Base-by-base conservation (phyloP, 139 green algal species). In the Penium margaritaceum region DNA sequence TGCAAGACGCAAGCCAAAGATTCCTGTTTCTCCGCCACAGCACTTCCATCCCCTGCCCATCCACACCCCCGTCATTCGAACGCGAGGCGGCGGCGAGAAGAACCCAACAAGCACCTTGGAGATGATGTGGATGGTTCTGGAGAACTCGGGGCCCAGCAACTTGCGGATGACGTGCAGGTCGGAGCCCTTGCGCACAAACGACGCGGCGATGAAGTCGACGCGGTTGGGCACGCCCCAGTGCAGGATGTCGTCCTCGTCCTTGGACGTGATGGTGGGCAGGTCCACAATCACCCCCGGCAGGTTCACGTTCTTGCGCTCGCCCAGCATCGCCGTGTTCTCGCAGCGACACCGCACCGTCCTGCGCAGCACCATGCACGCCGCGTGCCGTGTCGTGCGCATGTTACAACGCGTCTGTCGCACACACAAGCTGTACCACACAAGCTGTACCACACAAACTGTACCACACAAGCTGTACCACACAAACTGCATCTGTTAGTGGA, bases 161-260 rank as follows among this genome's bases (percentile, higher is more conserved):
- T 79, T 53, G 14, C 91, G 94, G 72, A 99, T 98, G 66, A 86
- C 81, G 82, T 91, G 86, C 1, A 98, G 41, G 74, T 99, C 94
- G 1, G 53, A 78, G 53, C 89, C 94, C 85, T 97, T 97, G 63
- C 93, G 87, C 74, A 99, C 94, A 82, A 99, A 99, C 2, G 92
- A 97, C 0, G 94, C 94, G 17, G 94, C 94, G 76, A 99, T 95
- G 81, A 98, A 94, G 86, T 99, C 94, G 37, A 98, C 94, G 60
- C 95, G 87, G 79, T 98, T 97, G 75, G 90, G 89, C 33, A 98
- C 78, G 54, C 91, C 94, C 94, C 92, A 98, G 53, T 95, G 82
- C 5, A 91, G 68, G 63, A 99, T 84, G 78, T 98, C 94, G 1
- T 91, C 83, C 47, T 92, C 81, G 76, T 98, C 94, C 86, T 97